phyloP scores from a whole-genome alignment of 164 flowering plant species.

The Vitis vinifera region ASM3070453v1 NC_081821.1:6070001-6070500 shows the following conservation, averaged over 20 bases:
- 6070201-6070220: too few species aligned
- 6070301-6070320: not conserved
- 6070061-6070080: too few species aligned
- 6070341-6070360: not conserved
- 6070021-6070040: not conserved
- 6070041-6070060: not conserved
- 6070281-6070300: too few species aligned
- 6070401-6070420: not conserved
- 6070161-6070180: not conserved
- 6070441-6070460: constrained; percentile 57
- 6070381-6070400: not conserved
- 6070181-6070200: not conserved
- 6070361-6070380: not conserved
- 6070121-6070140: not conserved
- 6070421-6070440: not conserved
- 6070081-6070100: too few species aligned
- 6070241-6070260: too few species aligned
- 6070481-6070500: constrained; percentile 20
- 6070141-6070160: not conserved
- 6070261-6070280: too few species aligned
- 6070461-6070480: constrained; percentile 81
- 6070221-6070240: too few species aligned
- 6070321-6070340: not conserved
- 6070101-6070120: not conserved
- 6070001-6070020: not conserved